A percentile compares a stretch with the other conserved stretches of the same genome.
Evolutionary conservation across 2,329 filamentous ascomycete species (phyloP).

Genomic region (Neopestalotiopsis sp.): DNA sequence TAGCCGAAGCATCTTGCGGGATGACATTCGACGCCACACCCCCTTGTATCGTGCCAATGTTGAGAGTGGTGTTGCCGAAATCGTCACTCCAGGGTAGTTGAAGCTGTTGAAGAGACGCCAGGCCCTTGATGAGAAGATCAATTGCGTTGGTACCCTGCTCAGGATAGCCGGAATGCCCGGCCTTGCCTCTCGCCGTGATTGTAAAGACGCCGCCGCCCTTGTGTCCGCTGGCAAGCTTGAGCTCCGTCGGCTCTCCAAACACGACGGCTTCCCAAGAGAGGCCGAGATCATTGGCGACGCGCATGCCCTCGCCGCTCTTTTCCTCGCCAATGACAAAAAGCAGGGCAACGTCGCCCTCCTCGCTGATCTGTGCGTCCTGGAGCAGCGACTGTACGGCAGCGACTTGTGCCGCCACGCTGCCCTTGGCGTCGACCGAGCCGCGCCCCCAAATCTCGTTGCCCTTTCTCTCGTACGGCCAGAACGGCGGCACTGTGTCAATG

Average conservation of each 20-base stretch:
- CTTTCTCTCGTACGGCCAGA: conserved; percentile 36
- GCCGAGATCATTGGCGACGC: conserved; percentile 48
- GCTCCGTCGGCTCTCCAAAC: conserved; percentile 77
- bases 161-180: conserved; percentile 34
- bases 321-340: conserved; percentile 71
- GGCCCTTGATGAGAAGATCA: conserved; percentile 6
- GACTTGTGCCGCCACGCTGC: conserved; percentile 57
- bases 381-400: conserved; percentile 52
- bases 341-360: conserved; percentile 47
- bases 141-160: conserved; percentile 15
- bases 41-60: conserved; percentile 14
- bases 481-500: conserved; percentile 67
- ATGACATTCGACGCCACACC: conserved; percentile 18
- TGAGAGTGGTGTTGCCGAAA: conserved; percentile 14
- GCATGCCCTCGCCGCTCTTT: conserved; percentile 70
- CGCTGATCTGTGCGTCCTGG: conserved; percentile 32
- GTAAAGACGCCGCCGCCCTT: conserved; percentile 69
- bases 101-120: background rate
- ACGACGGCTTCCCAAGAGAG: conserved; percentile 64
- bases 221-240: conserved; percentile 72
- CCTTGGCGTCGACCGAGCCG: conserved; percentile 18
- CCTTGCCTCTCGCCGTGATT: conserved; percentile 65
- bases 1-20: conserved; percentile 7
- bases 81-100: conserved; percentile 1
- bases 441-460: conserved; percentile 18